phyloP scores from a whole-genome alignment of 495 filamentous ascomycete species.

The Copromyces sp. region DNA sequence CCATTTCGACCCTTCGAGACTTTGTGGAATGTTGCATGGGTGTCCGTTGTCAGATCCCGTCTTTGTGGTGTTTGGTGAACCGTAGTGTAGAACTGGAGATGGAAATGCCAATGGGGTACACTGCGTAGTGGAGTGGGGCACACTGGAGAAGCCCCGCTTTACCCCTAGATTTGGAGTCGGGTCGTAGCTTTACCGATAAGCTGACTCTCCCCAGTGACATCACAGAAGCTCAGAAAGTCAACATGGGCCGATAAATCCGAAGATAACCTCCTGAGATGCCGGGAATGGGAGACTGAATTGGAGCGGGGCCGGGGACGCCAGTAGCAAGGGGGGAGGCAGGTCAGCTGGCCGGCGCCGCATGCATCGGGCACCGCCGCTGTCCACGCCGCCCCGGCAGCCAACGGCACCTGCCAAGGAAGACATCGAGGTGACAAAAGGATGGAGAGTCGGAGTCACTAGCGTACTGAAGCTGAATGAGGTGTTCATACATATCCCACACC shows the following conservation, averaged over 20 bases:
- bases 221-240: neutral
- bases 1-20: neutral
- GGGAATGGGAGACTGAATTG: neutral
- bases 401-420: neutral
- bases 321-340: neutral
- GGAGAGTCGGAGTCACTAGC: constrained; percentile 1
- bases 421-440: neutral
- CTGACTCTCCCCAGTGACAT: neutral
- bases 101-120: neutral
- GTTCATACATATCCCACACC: neutral
- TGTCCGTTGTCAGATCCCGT: neutral
- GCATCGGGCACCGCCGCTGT: neutral
- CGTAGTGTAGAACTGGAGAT: neutral
- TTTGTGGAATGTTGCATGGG: neutral
- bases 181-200: neutral
- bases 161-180: neutral
- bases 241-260: neutral
- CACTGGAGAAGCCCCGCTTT: neutral
- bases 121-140: neutral
- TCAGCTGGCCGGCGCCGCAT: neutral
- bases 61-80: neutral
- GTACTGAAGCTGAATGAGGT: neutral
- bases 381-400: neutral
- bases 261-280: neutral
- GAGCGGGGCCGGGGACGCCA: neutral